Base-by-base conservation (phyloP, 352 stramenopile species). In the Phytophthora sp. region DNA sequence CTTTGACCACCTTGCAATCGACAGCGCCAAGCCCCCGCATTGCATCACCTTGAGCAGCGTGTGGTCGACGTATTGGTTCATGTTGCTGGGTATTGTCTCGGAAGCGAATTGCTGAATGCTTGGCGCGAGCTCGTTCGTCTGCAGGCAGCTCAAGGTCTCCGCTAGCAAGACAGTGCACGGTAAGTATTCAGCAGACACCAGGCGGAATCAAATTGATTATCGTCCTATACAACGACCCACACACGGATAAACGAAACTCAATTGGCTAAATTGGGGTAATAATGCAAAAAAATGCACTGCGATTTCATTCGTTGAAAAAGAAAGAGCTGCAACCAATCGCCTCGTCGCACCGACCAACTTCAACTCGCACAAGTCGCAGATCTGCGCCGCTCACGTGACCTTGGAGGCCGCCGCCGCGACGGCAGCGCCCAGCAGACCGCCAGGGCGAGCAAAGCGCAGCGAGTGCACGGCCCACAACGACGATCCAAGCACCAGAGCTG, bases 1-100 rank as follows among this genome's bases (percentile, higher is more conserved):
- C 24, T 23, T 20, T 13, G 15, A 37, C n/a, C 32, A n/a, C 15
- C 2, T 27, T 28, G 4, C 24, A 26, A 46, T 28, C n/a, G n/a
- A n/a, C n/a, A n/a, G n/a, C n/a, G n/a, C n/a, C n/a, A n/a, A n/a
- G n/a, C n/a, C n/a, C n/a, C n/a, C n/a, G 23, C 34, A 42, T 21
- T 28, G 18, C 27, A 43, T 12, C 2, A 88, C 76, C 77, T 92
- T 92, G 53, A 94, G 86, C 27, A 96, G 69, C 41, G 87, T 95
- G 62, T 95, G 87, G 66, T 95, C 87, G 41, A 95, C 87, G 45
- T 59, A 77, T 55, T 72, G 66, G 69, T 88, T 87, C 76, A 89
- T 85, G 17, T 13, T 18, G 17, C 4, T 23, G 26, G 24, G 18
- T 44, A 9, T n/a, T 55, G 13, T 24, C 34, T 51, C n/a, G n/a